Percentiles rank a stretch among this genome's conserved stretches.
Evolutionary conservation across 495 filamentous ascomycete species (phyloP).

Genomic region (Aspergillus nidulans): DNA sequence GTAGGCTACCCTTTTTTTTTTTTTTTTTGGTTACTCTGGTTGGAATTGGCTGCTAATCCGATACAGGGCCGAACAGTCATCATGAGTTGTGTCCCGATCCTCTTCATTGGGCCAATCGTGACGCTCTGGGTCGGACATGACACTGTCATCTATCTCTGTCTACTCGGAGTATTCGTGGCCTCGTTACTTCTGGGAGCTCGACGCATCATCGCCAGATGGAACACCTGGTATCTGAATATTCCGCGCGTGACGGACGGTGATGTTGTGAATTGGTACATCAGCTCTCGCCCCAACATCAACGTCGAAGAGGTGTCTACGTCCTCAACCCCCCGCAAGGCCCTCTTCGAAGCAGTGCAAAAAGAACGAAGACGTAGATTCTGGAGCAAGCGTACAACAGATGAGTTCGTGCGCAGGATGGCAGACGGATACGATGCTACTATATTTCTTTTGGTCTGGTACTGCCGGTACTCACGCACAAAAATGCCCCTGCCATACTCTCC

Average conservation of each 20-base stretch:
- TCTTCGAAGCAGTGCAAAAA: constrained; percentile 4
- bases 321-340: constrained; percentile 11
- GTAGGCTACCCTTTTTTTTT: not conserved
- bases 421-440: constrained; percentile 12
- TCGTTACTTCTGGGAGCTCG: constrained; percentile 11
- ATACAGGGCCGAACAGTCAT: constrained; percentile 13
- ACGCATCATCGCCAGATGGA: constrained; percentile 14
- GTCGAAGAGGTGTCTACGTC: constrained; percentile 9
- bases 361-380: constrained; percentile 10
- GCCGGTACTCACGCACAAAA: constrained; percentile 14
- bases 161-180: constrained; percentile 8
- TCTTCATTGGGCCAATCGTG: constrained; percentile 14
- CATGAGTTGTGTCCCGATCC: constrained; percentile 14
- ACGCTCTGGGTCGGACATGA: constrained; percentile 17
- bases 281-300: not conserved
- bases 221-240: constrained; percentile 15
- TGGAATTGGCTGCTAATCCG: too few species aligned
- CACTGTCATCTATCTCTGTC: constrained; percentile 16
- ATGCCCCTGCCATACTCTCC: constrained; percentile 15
- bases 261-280: constrained; percentile 14
- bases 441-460: constrained; percentile 18
- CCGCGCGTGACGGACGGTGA: constrained; percentile 15
- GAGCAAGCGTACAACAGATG: constrained; percentile 4
- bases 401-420: constrained; percentile 11
- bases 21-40: too few species aligned